Evolutionary conservation across 1,139 yeast genomes (phyloP).

Genomic region (Taphrina confusa): DNA sequence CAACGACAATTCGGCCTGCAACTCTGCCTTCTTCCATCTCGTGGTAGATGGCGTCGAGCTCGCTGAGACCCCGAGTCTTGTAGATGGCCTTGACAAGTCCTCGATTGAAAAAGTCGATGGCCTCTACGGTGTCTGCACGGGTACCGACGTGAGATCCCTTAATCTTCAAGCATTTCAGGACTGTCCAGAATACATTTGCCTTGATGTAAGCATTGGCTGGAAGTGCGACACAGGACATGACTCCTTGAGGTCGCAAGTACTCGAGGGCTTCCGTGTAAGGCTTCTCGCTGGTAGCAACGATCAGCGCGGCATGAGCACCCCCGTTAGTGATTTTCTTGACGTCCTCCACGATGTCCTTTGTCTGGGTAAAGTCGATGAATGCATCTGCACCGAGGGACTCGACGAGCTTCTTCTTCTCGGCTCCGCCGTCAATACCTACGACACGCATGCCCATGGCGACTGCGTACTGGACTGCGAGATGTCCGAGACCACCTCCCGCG

Average conservation of each 20-base stretch:
- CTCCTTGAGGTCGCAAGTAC: conserved; percentile 31
- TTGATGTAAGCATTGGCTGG: conserved; percentile 33
- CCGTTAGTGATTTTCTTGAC: conserved; percentile 28
- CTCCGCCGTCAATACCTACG: conserved; percentile 66
- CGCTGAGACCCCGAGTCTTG: conserved; percentile 64
- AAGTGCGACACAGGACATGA: conserved; percentile 33
- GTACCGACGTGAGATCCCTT: conserved; percentile 80
- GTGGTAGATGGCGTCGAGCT: conserved; percentile 61
- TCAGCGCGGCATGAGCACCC: conserved; percentile 28
- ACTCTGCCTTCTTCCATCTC: conserved; percentile 72
- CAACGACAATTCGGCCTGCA: conserved; percentile 55
- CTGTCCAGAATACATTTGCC: conserved; percentile 48
- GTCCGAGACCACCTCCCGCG: conserved; percentile 84
- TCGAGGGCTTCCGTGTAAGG: conserved; percentile 30
- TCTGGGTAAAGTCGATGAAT: conserved; percentile 61
- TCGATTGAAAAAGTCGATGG: conserved; percentile 66
- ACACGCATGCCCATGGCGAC: conserved; percentile 80
- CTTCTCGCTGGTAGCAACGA: conserved; percentile 33
- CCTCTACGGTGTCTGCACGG: conserved; percentile 77
- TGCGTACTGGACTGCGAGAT: conserved; percentile 78
- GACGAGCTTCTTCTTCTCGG: conserved; percentile 42
- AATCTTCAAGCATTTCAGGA: conserved; percentile 63
- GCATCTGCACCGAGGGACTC: conserved; percentile 54
- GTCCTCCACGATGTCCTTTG: conserved; percentile 35
- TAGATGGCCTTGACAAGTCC: conserved; percentile 71